phyloP scores from a whole-genome alignment of 306 rosid genomes.

The Astragalus membranaceus region DNA sequence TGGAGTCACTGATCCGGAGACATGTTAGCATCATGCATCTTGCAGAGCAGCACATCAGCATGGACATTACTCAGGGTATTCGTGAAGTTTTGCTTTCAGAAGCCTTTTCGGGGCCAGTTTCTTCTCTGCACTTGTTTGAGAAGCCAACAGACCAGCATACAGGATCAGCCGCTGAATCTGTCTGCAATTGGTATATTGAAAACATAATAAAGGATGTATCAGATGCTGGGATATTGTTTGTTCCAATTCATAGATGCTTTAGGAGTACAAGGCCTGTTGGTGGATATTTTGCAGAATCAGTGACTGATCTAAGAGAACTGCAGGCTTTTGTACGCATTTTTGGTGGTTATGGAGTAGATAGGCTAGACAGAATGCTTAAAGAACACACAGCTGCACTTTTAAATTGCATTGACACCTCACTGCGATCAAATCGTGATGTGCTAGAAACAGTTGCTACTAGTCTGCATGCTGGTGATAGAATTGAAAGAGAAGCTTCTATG shows the following conservation, averaged over 20 bases:
- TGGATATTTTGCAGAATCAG: slow-evolving; percentile 98
- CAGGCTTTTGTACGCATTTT: slow-evolving; percentile 84
- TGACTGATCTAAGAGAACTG: slow-evolving; percentile 78
- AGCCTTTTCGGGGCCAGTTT: slow-evolving; percentile 92
- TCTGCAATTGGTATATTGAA: slow-evolving; percentile 94
- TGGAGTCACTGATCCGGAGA: slow-evolving; percentile 76
- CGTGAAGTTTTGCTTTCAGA: slow-evolving; percentile 89
- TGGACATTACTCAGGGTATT: slow-evolving; percentile 93
- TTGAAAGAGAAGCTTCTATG: slow-evolving; percentile 78
- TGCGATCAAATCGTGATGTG: slow-evolving; percentile 83
- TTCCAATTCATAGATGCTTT: slow-evolving; percentile 85
- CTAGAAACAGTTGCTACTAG: slow-evolving; percentile 81
- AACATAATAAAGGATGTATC: slow-evolving; percentile 87
- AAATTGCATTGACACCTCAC: slow-evolving; percentile 87
- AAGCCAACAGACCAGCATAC: slow-evolving; percentile 80
- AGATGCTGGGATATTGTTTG: slow-evolving; percentile 93
- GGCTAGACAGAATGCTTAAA: slow-evolving; percentile 86
- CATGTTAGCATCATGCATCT: slow-evolving; percentile 86
- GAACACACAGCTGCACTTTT: slow-evolving; percentile 98
- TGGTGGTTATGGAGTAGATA: slow-evolving; percentile 98
- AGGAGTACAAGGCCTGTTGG: slow-evolving; percentile 99
- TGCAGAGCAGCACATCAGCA: slow-evolving; percentile 98
- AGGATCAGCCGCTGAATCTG: slow-evolving; percentile 86
- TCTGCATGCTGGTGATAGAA: slow-evolving; percentile 82
- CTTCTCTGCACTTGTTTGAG: slow-evolving; percentile 86